Percentiles rank a stretch among this genome's conserved stretches.
Conservation (phyloP, 73 alveolate genomes). For the Tetrahymena malaccensis region DNA sequence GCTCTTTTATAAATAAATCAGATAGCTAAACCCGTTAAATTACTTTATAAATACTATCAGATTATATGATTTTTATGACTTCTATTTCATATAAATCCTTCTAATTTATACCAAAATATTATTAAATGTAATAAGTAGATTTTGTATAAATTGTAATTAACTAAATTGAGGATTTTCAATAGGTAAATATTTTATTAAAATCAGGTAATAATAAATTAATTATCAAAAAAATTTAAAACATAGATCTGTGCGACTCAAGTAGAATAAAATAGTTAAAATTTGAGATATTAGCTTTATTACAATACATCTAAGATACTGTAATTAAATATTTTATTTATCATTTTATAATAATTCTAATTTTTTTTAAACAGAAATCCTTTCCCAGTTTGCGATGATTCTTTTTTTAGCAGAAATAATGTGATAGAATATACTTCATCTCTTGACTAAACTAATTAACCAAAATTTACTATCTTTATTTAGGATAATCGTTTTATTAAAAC, state of each 20-base stretch:
- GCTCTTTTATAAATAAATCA: background rate
- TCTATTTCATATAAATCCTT: background rate
- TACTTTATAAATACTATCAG: background rate
- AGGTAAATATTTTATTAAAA: background rate
- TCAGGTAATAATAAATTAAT: no score
- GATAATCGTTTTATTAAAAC: background rate
- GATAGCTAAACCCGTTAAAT: background rate
- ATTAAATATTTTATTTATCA: background rate
- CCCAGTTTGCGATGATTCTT: background rate
- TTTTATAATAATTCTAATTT: background rate
- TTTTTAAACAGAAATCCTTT: background rate
- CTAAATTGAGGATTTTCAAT: background rate
- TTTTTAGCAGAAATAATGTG: background rate
- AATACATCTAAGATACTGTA: background rate
- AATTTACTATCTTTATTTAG: background rate
- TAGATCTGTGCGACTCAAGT: background rate
- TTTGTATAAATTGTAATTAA: background rate
- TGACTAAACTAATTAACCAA: background rate
- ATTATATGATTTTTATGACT: background rate
- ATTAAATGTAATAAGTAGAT: background rate
- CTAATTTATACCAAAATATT: background rate
- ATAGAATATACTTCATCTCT: background rate
- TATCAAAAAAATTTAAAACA: no score
- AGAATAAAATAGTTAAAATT: background rate
- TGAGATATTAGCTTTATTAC: background rate